Base-by-base conservation (phyloP, 176 grass and related monocot genomes). In the Aegilops bicornis region DNA sequence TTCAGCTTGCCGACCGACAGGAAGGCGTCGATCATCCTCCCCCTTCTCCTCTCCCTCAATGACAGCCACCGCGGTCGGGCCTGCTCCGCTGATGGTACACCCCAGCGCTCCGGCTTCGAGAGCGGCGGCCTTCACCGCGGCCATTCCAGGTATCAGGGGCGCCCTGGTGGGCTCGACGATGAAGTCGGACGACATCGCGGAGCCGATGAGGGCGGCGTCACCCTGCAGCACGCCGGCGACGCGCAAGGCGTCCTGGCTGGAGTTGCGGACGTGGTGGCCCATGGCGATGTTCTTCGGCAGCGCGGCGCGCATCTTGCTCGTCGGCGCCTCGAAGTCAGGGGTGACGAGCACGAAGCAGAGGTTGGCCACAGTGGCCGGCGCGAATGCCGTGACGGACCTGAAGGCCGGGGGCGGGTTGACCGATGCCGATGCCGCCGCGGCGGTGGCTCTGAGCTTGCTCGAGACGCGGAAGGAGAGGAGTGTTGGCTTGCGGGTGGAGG, bases 11-110 rank as follows among this genome's bases (percentile, higher is more conserved):
- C 95, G 10, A 86, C 76, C 17, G 7, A 89, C n/a, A 76, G 65
- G 86, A 97, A 97, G 5, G 90, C 92, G 37, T 92, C 92, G 17
- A 97, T 88, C 95, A 97, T 97, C 86, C 67, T 90, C 83, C 31
- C 94, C 94, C 87, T 92, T 94, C 63, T 89, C 92, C 81, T 97
- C 83, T 1, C 78, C 74, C 9, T 94, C 88, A 39, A 90, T 92
- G 20, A 97, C 76, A 11, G 95, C 95, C 32, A 97, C 86, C 0
- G 91, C 86, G 2, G 95, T 97, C 4, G 95, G 95, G 27, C 92
- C 92, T 0, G 95, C 88, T 9, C 92, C 95, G 10, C 95, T 97
- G 64, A 97, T 97, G 24, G 95, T 97, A 61, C 95, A 94, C 0
- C 95, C 92, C 14, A 90, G 27, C 27, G 27, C 27, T 27, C 27